These are phyloP conservation scores for Roridomyces roridus DNA, from an alignment of 768 basidiomycete species.

Conservation along the genomic window DNA sequence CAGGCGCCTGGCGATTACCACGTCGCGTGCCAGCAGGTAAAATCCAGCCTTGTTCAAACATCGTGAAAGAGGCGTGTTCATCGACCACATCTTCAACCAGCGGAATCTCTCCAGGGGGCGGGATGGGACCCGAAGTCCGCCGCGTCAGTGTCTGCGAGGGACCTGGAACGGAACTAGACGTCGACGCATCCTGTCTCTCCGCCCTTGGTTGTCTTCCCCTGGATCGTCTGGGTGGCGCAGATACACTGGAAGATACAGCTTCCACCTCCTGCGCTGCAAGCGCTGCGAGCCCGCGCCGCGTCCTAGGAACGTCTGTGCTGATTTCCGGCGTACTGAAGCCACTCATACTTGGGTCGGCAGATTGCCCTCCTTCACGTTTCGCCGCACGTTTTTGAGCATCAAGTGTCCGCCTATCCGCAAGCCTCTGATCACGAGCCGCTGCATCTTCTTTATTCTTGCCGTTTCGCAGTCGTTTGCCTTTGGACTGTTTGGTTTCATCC, in stretches of 20 bases:
- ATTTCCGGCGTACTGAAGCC: constrained; percentile 47
- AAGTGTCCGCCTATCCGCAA: background rate
- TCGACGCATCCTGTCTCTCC: background rate
- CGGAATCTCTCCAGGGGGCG: constrained; percentile 49
- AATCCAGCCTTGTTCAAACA: constrained; percentile 91
- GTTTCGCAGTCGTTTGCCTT: background rate
- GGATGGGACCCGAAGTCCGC: constrained; percentile 3
- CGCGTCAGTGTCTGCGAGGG: background rate
- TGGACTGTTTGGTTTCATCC: constrained; percentile 33
- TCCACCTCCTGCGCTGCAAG: constrained; percentile 47
- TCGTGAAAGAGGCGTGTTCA: constrained; percentile 71
- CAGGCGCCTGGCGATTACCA: constrained; percentile 56
- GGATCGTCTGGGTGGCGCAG: constrained; percentile 9
- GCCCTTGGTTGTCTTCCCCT: constrained; percentile 1
- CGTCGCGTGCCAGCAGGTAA: constrained; percentile 76
- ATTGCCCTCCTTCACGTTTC: background rate
- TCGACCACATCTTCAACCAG: constrained; percentile 79
- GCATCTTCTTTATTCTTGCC: constrained; percentile 9
- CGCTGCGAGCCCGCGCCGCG: constrained; percentile 50
- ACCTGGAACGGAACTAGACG: background rate
- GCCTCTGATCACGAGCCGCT: background rate
- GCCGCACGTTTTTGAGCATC: background rate
- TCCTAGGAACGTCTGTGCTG: constrained; percentile 52
- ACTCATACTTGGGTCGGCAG: constrained; percentile 22
- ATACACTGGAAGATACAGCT: constrained; percentile 14